Evolutionary conservation across 108 stramenopile species (phyloP).

Genomic region (Cylindrotheca fusiformis): DNA sequence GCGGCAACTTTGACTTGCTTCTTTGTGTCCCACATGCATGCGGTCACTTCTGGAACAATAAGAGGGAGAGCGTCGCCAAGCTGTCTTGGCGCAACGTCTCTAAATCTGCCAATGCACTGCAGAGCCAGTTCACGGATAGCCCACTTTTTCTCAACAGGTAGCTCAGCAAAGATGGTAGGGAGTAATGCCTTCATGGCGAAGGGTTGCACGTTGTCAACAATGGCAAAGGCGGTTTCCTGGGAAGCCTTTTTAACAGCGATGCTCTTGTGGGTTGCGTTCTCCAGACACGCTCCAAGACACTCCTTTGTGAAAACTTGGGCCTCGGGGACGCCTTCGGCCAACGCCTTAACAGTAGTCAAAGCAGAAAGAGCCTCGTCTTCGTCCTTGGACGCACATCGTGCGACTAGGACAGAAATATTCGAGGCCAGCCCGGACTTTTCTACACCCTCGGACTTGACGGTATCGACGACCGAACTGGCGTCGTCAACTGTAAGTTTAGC

Average conservation of each 20-base stretch:
- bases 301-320: conserved; percentile 76
- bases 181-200: conserved; percentile 88
- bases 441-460: conserved; percentile 78
- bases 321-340: conserved; percentile 67
- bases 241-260: conserved; percentile 56
- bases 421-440: conserved; percentile 78
- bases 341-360: conserved; percentile 66
- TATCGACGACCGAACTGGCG: conserved; percentile 68
- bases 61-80: conserved; percentile 85
- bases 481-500: conserved; percentile 79
- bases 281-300: conserved; percentile 71
- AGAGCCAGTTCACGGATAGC: conserved; percentile 80
- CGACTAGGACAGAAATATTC: conserved; percentile 56
- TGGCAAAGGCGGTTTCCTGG: conserved; percentile 69
- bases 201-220: conserved; percentile 80
- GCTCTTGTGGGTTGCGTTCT: conserved; percentile 69
- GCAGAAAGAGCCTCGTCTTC: conserved; percentile 79
- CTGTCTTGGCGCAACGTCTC: conserved; percentile 72
- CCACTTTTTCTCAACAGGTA: conserved; percentile 91
- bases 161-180: conserved; percentile 69
- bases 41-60: conserved; percentile 93
- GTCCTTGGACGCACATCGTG: conserved; percentile 75
- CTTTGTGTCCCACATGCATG: conserved; percentile 98
- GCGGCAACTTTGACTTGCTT: conserved; percentile 95
- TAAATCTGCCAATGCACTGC: conserved; percentile 71